These are phyloP conservation scores for Gossypium aridum DNA, from an alignment of 441 rosid genomes.

Conservation along the genomic window DNA sequence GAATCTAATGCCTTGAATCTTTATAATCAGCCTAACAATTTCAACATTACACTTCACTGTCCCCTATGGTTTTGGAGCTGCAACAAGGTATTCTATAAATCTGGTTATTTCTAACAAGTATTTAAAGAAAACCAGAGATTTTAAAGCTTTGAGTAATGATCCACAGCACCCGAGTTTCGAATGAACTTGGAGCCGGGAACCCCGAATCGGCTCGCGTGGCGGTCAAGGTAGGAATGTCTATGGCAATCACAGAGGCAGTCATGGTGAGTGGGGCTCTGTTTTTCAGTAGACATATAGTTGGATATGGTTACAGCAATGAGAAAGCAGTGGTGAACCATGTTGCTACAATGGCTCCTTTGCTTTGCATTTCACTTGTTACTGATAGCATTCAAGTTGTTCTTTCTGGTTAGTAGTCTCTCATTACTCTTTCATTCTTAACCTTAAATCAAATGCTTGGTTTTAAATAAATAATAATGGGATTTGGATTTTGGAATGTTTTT, in stretches of 20 bases:
- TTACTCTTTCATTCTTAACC: background rate
- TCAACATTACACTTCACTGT: slow-evolving; percentile 25
- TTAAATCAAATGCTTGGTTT: background rate
- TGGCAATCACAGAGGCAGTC: slow-evolving; percentile 14
- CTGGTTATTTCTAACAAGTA: background rate
- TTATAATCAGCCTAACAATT: slow-evolving; percentile 23
- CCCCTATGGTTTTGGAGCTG: slow-evolving; percentile 30
- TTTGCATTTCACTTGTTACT: slow-evolving; percentile 22
- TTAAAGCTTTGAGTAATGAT: background rate
- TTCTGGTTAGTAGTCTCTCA: slow-evolving; percentile 13
- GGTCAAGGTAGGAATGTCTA: background rate
- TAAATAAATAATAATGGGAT: background rate
- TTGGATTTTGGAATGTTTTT: background rate
- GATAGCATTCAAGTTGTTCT: slow-evolving; percentile 25
- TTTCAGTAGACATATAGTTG: slow-evolving; percentile 12
- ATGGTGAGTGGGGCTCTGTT: slow-evolving; percentile 14
- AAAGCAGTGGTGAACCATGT: slow-evolving; percentile 18
- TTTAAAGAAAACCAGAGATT: background rate
- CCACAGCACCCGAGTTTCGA: slow-evolving; percentile 16
- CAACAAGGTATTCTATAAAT: slow-evolving; percentile 21
- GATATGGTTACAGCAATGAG: slow-evolving; percentile 24
- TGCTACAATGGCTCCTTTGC: slow-evolving; percentile 20
- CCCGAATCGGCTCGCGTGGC: slow-evolving; percentile 10
- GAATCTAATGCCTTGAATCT: background rate
- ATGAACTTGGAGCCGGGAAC: slow-evolving; percentile 20